Conservation (phyloP, 352 stramenopile genomes). For the Globisporangium rhizosaccharum region DNA sequence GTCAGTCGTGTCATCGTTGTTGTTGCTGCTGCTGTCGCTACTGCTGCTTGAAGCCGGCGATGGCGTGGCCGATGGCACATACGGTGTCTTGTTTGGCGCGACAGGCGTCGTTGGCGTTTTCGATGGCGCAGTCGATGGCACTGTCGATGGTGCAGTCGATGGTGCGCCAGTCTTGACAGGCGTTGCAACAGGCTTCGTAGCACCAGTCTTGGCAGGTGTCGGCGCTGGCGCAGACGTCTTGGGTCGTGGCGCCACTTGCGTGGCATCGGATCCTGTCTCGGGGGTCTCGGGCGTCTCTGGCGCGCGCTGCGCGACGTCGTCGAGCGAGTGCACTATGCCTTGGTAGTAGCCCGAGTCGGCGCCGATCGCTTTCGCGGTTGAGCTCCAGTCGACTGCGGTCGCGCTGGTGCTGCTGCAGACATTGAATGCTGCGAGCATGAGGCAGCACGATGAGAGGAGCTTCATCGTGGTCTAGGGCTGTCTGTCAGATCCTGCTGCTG, state of each 20-base stretch:
- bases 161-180: neutral
- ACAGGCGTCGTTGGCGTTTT: neutral
- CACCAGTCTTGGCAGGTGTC: neutral
- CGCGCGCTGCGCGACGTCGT: slow-evolving; percentile 11
- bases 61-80: neutral
- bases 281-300: neutral
- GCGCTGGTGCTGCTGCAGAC: slow-evolving; percentile 1
- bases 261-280: neutral
- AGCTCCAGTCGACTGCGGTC: slow-evolving; percentile 1
- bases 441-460: slow-evolving; percentile 12
- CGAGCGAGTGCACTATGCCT: slow-evolving; percentile 7
- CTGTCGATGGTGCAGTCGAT: neutral
- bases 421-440: slow-evolving; percentile 7
- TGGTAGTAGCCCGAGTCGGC: slow-evolving; percentile 7
- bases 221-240: neutral
- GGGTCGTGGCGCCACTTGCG: too few relatives aligned
- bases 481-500: slow-evolving; percentile 1
- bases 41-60: neutral
- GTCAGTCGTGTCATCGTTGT: neutral
- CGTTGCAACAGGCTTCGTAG: neutral
- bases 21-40: neutral
- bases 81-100: neutral
- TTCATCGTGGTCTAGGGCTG: slow-evolving; percentile 4
- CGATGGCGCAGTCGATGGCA: neutral
- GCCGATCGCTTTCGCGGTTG: slow-evolving; percentile 1